Evolutionary conservation across 371 early-diverging fungal species (phyloP), one percentile per base, ranked within the genome.

Genomic region (Polyrhizophydium stewartii): DNA sequence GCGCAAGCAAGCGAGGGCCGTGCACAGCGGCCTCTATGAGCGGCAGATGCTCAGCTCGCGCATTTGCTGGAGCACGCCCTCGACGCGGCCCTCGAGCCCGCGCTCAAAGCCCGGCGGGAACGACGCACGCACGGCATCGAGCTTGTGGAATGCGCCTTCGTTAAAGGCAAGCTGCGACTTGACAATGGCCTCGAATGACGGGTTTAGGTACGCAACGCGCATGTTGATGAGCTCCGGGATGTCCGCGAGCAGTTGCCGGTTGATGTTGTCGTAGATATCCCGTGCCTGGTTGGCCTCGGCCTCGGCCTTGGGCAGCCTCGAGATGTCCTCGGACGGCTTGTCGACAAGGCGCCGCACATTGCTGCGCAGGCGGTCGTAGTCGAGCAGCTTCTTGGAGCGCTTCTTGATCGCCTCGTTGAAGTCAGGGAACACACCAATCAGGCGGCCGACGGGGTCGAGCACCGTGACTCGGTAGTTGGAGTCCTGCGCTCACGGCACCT

Each of bases 161-260:
- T 87, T 88, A 74, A 94, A 95, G 58, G 83, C 79, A 6, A 92
- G 69, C 67, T 97, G 95, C 5, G 88, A 76, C 74, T 93, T 92
- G 60, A 96, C 88, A 2, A 96, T 74, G 0, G 96, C 96, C 73
- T 95, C 95, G 69, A 97, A 94, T 1, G 90, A 87, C 2, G 98
- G 97, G 55, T 96, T 93, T 33, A 96, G 69, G 59, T 91, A 92
- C 2, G 91, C 86, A 0, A 94, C 89, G 25, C 96, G 82, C 27
- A 91, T 66, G 59, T 92, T 91, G 38, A 98, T 84, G 3, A 97
- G 80, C 68, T 89, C 85, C 24, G 98, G 97, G 33, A 97, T 82
- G 65, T 96, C 97, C 13, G 81, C 72, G 25, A 93, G 68, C 47
- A 98, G 77, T 53, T 89, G 86, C 16, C 73, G 69, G 72, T 97